Evolutionary conservation across 768 basidiomycete species (phyloP).

Genomic region (Russula sp.): DNA sequence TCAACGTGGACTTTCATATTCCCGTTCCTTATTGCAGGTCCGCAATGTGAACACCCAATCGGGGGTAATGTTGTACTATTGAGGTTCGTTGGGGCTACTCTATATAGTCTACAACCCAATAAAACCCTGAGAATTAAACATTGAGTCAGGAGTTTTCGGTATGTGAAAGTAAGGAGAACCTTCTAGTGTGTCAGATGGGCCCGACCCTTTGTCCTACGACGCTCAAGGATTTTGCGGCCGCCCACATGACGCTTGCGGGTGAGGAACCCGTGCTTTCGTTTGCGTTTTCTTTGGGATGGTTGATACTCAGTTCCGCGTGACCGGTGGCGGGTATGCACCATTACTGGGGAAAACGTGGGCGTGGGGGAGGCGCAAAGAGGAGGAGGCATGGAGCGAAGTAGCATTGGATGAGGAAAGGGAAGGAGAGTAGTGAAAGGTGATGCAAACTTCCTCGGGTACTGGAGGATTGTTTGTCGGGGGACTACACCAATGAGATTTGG

Average conservation of each 20-base stretch:
- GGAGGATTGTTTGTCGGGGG: not conserved
- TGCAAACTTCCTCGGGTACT: not conserved
- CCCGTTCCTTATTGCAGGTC: constrained; percentile 1
- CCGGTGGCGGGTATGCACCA: constrained; percentile 58
- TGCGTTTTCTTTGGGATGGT: constrained; percentile 90
- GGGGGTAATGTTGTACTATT: not conserved
- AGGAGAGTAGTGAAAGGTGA: constrained; percentile 12
- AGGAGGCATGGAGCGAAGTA: constrained; percentile 10
- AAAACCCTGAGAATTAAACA: not conserved
- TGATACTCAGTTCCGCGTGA: constrained; percentile 90
- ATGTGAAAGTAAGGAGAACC: not conserved
- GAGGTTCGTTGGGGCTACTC: not conserved
- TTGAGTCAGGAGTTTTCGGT: not conserved
- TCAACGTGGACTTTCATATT: constrained; percentile 3
- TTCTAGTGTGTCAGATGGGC: constrained; percentile 73
- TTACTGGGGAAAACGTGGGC: constrained; percentile 1
- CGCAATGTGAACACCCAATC: not conserved
- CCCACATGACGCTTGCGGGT: constrained; percentile 63
- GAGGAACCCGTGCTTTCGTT: constrained; percentile 91
- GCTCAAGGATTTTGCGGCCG: constrained; percentile 68
- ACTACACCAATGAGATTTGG: not conserved
- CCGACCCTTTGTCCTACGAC: constrained; percentile 73
- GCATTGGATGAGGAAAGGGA: constrained; percentile 13
- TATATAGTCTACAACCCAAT: not conserved
- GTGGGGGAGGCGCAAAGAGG: not conserved